Percentiles rank a stretch among this genome's conserved stretches.
phyloP scores from a whole-genome alignment of 2,329 filamentous ascomycete genomes.

The Ophiocordyceps camponoti-saundersi region DNA sequence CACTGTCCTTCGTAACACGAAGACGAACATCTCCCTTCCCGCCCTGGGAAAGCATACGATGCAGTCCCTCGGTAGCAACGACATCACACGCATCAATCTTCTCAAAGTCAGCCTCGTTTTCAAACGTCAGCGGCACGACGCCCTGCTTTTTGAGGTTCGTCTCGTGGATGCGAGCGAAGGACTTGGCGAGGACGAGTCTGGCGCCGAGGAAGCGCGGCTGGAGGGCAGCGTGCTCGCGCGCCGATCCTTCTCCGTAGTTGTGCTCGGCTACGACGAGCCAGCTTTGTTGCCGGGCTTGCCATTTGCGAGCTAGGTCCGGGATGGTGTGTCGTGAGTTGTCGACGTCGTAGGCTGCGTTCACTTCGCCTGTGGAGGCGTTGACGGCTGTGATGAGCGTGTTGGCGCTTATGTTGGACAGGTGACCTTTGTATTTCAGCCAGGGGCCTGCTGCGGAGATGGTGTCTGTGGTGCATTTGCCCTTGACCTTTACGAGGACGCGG shows the following conservation, averaged over 20 bases:
- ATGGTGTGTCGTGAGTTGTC: conserved; percentile 62
- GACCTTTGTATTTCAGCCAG: conserved; percentile 98
- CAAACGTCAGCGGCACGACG: conserved; percentile 85
- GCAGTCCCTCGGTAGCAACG: conserved; percentile 66
- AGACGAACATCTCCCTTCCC: conserved; percentile 66
- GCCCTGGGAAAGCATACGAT: conserved; percentile 61
- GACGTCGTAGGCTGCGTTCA: conserved; percentile 80
- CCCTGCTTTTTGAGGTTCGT: conserved; percentile 97
- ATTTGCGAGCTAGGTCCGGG: conserved; percentile 69
- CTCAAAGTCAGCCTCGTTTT: conserved; percentile 76
- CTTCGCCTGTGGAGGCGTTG: conserved; percentile 82
- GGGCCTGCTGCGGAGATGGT: conserved; percentile 94
- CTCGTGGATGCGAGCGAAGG: conserved; percentile 84
- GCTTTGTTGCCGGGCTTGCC: conserved; percentile 56
- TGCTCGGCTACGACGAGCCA: conserved; percentile 97
- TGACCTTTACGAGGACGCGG: conserved; percentile 85
- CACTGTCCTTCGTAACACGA: conserved; percentile 42
- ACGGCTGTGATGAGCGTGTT: conserved; percentile 94
- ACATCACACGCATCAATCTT: conserved; percentile 66
- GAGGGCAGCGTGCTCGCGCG: conserved; percentile 75
- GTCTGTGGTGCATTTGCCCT: conserved; percentile 96
- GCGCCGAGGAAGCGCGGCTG: conserved; percentile 85
- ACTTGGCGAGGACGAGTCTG: conserved; percentile 68
- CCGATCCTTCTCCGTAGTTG: conserved; percentile 89
- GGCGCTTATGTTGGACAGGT: conserved; percentile 91